Conservation (phyloP, 2,329 filamentous ascomycete species). For the Ophiocordyceps robertsii region DNA sequence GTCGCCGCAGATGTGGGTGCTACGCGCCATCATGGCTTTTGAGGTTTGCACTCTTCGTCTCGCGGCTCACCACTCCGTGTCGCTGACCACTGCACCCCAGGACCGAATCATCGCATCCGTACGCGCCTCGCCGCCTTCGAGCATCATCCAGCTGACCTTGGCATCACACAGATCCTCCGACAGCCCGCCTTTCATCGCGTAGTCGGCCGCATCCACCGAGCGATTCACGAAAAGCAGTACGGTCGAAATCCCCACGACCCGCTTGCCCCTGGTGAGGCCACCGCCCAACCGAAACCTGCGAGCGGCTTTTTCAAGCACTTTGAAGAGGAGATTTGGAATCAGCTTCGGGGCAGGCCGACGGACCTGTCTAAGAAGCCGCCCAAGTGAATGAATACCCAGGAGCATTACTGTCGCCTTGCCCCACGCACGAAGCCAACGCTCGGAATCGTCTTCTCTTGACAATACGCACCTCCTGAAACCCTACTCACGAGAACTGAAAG, state of each 20-base stretch:
- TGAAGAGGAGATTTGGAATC: conserved; percentile 35
- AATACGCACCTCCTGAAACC: too few species aligned
- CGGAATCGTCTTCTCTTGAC: too few species aligned
- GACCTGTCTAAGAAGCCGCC: conserved; percentile 18
- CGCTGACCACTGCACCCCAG: conserved; percentile 9
- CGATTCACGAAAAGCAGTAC: conserved; percentile 32
- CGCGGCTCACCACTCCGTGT: background rate
- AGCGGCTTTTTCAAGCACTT: conserved; percentile 32
- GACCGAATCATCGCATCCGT: conserved; percentile 20
- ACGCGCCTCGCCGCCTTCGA: conserved; percentile 1
- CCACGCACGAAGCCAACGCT: too few species aligned
- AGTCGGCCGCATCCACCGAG: conserved; percentile 37
- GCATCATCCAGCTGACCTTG: background rate
- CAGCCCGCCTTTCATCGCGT: conserved; percentile 37
- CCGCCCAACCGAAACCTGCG: conserved; percentile 18
- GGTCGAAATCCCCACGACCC: conserved; percentile 38
- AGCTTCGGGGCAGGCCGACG: conserved; percentile 30
- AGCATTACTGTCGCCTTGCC: background rate
- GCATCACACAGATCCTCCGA: conserved; percentile 27
- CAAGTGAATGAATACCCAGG: conserved; percentile 7
- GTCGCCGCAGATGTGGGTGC: conserved; percentile 18
- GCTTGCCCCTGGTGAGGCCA: conserved; percentile 37
- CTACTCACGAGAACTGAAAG: too few species aligned
- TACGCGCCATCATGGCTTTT: conserved; percentile 19
- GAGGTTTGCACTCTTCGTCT: conserved; percentile 11